These are phyloP conservation scores for Epicoccum nigrum DNA, from an alignment of 2,329 filamentous ascomycete genomes.

Conservation along the genomic window DNA sequence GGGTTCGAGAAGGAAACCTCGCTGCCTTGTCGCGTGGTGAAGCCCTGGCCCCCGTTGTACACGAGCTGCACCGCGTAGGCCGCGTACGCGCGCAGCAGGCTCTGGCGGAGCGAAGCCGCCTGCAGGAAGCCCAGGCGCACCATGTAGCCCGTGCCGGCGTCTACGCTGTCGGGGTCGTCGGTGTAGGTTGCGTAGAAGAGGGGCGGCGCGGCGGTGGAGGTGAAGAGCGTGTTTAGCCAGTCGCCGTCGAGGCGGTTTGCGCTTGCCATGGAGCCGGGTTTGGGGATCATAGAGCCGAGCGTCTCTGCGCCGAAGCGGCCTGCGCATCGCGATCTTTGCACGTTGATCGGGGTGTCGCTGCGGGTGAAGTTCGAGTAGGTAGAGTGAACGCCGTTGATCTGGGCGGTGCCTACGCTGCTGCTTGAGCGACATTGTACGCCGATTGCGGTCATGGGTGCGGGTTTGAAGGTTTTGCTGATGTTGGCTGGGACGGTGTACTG, in stretches of 20 bases:
- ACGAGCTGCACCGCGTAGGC: conserved; percentile 12
- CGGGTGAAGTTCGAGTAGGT: conserved; percentile 16
- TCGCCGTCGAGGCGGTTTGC: background rate
- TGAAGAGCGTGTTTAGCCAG: conserved; percentile 4
- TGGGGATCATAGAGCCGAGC: background rate
- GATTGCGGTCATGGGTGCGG: conserved; percentile 16
- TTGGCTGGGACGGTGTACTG: background rate
- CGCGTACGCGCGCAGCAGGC: conserved; percentile 5
- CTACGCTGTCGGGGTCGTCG: background rate
- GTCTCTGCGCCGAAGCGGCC: conserved; percentile 1
- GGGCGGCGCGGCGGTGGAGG: conserved; percentile 7
- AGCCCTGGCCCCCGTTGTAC: conserved; percentile 16
- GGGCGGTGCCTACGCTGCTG: conserved; percentile 16
- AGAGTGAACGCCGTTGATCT: conserved; percentile 11
- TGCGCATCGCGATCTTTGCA: background rate
- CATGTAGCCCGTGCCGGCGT: background rate
- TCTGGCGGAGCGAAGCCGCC: conserved; percentile 1
- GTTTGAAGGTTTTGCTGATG: too few relatives aligned
- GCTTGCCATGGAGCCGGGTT: too few relatives aligned
- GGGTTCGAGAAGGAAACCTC: background rate
- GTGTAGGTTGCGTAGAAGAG: conserved; percentile 5
- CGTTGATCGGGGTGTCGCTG: conserved; percentile 12
- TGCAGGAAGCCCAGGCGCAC: conserved; percentile 8
- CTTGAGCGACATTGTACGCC: conserved; percentile 13
- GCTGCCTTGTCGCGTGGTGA: conserved; percentile 1